phyloP scores from a whole-genome alignment of 164 flowering plant genomes.

The Liriodendron chinense region DNA sequence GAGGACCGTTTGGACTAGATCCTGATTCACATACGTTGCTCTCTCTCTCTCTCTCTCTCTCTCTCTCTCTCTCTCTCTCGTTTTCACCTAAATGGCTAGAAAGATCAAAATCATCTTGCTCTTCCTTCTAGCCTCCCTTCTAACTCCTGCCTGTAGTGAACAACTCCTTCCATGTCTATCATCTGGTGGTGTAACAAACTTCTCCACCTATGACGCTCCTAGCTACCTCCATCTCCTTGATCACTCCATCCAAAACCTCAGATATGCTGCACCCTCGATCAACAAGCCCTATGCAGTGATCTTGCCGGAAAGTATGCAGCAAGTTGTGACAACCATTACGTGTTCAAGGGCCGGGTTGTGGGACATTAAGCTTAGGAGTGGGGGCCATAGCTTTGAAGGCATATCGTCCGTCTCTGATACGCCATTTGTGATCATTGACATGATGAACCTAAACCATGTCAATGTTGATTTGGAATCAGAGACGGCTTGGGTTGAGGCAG shows the following conservation, averaged over 20 bases:
- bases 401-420: conserved; percentile 16
- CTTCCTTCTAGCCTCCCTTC: neutral
- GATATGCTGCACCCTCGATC: neutral
- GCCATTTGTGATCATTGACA: conserved; percentile 18
- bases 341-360: conserved; percentile 12
- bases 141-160: neutral
- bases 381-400: conserved; percentile 23
- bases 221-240: conserved; percentile 5
- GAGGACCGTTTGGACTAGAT: neutral
- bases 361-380: conserved; percentile 18
- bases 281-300: conserved; percentile 7
- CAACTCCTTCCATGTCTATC: conserved; percentile 15
- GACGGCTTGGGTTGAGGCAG: conserved; percentile 23
- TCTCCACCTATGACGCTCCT: conserved; percentile 6
- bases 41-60: conserved; percentile 1
- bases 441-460: conserved; percentile 15
- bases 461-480: conserved; percentile 10
- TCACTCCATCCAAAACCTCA: conserved; percentile 13
- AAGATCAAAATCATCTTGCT: neutral
- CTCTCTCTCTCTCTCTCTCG: neutral
- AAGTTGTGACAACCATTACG: conserved; percentile 1
- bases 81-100: neutral
- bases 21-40: neutral
- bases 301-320: conserved; percentile 6
- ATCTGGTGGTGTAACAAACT: conserved; percentile 17